Conservation (phyloP, 2,329 filamentous ascomycete genomes). For the Fusarium nodosum region DNA sequence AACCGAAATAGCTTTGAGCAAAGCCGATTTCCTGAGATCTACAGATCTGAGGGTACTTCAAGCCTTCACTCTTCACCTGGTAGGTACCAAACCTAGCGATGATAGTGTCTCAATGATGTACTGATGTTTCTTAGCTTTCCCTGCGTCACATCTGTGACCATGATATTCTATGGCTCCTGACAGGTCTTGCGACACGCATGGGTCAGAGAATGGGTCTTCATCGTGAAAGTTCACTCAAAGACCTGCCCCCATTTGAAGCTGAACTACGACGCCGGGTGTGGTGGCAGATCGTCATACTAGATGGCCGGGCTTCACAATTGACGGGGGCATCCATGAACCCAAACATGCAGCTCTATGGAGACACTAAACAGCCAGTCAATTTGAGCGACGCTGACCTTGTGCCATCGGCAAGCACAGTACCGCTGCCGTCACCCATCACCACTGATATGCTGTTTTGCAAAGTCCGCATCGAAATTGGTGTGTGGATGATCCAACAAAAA, state of each 20-base stretch:
- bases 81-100: background rate
- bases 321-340: slow-evolving; percentile 17
- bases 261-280: slow-evolving; percentile 14
- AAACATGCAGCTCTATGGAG: slow-evolving; percentile 17
- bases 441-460: slow-evolving; percentile 16
- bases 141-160: slow-evolving; percentile 17
- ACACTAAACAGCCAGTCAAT: slow-evolving; percentile 11
- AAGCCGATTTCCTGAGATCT: slow-evolving; percentile 11
- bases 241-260: slow-evolving; percentile 5
- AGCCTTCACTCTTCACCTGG: slow-evolving; percentile 6
- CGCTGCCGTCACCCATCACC: background rate
- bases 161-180: slow-evolving; percentile 15
- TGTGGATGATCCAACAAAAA: slow-evolving; percentile 20
- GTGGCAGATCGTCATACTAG: slow-evolving; percentile 19
- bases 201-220: slow-evolving; percentile 17
- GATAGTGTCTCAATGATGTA: background rate
- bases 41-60: slow-evolving; percentile 14
- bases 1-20: slow-evolving; percentile 12
- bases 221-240: slow-evolving; percentile 9
- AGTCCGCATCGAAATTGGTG: slow-evolving; percentile 17
- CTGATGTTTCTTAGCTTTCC: background rate
- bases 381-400: slow-evolving; percentile 15
- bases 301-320: slow-evolving; percentile 11
- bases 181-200: slow-evolving; percentile 13
- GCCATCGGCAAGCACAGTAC: slow-evolving; percentile 8